phyloP scores from a whole-genome alignment of 1,284 basidiomycete species.

The Ustilago crameri region DNA sequence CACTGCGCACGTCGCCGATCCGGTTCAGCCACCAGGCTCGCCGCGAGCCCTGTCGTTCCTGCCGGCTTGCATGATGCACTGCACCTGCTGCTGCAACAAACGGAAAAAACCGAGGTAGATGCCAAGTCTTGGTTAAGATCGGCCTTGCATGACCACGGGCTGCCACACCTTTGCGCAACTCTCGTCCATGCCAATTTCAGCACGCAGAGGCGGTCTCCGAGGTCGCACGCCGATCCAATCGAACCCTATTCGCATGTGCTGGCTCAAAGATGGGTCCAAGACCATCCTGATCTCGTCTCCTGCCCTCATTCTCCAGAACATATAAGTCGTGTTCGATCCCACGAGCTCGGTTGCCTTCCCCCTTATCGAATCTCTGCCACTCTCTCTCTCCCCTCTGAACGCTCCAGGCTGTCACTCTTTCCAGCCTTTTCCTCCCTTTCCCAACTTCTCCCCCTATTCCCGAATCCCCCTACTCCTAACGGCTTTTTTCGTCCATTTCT shows the following conservation, averaged over 20 bases:
- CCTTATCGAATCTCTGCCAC: slow-evolving; percentile 4
- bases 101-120: background rate
- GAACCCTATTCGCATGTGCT: background rate
- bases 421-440: slow-evolving; percentile 20
- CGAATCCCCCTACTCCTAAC: background rate
- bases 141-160: background rate
- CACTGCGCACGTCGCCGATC: slow-evolving; percentile 3
- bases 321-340: slow-evolving; percentile 22
- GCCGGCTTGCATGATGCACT: background rate
- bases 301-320: background rate
- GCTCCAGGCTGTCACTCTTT: slow-evolving; percentile 41
- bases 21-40: slow-evolving; percentile 2
- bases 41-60: background rate
- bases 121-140: slow-evolving; percentile 2
- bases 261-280: background rate
- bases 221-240: background rate
- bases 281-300: background rate
- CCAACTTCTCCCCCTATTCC: slow-evolving; percentile 1
- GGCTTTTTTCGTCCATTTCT: background rate
- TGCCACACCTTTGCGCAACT: background rate
- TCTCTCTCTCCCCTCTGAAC: slow-evolving; percentile 10
- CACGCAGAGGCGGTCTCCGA: background rate
- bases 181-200: background rate
- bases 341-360: background rate
- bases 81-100: too few relatives aligned